Evolutionary conservation across 140 eudicot genomes (phyloP).

Genomic region (Stevia rebaudiana): DNA sequence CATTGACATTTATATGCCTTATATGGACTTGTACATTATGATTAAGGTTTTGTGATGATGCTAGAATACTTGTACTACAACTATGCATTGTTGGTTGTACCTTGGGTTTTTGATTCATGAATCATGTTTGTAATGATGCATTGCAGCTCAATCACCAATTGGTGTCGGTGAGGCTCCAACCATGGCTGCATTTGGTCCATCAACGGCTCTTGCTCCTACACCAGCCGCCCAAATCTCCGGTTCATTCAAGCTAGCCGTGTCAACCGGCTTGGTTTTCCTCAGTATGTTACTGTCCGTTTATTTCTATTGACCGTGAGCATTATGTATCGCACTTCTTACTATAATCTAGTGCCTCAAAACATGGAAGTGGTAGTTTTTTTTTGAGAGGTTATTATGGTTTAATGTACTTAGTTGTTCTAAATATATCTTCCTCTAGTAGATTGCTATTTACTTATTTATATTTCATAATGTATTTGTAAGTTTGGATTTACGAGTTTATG

Average conservation of each 20-base stretch:
- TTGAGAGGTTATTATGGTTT: conserved; percentile 20
- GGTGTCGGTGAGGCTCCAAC: conserved; percentile 50
- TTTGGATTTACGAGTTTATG: conserved; percentile 1
- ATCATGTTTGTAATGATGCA: not conserved
- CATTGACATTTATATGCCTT: conserved; percentile 6
- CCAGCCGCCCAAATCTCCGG: conserved; percentile 40
- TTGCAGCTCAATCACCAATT: conserved; percentile 51
- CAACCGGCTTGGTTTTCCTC: conserved; percentile 29
- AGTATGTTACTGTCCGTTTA: conserved; percentile 20
- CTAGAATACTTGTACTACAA: not conserved
- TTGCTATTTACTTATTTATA: conserved; percentile 17
- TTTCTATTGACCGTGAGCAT: conserved; percentile 29
- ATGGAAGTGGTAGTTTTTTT: conserved; percentile 9
- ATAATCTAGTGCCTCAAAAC: not conserved
- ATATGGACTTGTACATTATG: not conserved
- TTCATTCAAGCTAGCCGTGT: conserved; percentile 32
- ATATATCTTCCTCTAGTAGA: conserved; percentile 18
- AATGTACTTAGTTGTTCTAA: conserved; percentile 23
- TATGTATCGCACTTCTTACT: not conserved
- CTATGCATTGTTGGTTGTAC: not conserved
- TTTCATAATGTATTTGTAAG: conserved; percentile 10
- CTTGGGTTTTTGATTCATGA: not conserved
- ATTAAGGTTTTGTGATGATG: not conserved
- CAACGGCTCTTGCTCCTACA: conserved; percentile 36
- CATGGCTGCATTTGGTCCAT: conserved; percentile 41